Conservation (phyloP, 257 asterid species). For the Solanum verrucosum region DNA sequence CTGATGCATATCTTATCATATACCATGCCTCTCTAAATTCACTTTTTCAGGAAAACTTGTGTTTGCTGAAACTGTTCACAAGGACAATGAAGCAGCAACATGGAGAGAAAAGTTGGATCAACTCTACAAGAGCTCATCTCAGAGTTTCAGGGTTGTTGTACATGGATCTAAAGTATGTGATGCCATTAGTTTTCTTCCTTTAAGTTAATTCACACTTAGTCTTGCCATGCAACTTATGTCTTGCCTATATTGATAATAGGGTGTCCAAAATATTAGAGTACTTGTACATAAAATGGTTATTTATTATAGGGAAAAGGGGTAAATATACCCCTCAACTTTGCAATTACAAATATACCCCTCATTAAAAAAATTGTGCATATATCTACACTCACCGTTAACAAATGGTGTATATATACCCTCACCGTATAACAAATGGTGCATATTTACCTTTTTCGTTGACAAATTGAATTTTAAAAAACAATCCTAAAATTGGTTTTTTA, state of each 20-base stretch:
- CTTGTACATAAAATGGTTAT: neutral
- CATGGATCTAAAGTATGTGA: conserved; percentile 87
- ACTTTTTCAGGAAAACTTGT: conserved; percentile 75
- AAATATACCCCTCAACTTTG: neutral
- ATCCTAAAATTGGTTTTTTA: neutral
- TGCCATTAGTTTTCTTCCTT: conserved; percentile 11
- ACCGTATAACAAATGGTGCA: neutral
- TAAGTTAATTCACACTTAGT: neutral
- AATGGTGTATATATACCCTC: neutral
- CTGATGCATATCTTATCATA: conserved; percentile 4
- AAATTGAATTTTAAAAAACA: neutral
- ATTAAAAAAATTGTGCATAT: neutral
- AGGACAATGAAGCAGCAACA: conserved; percentile 98
- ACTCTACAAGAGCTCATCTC: conserved; percentile 96
- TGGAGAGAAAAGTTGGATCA: conserved; percentile 99
- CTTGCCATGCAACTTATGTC: neutral
- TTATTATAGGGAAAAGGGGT: neutral
- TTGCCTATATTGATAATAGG: neutral
- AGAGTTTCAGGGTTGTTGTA: conserved; percentile 92
- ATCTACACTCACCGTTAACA: neutral
- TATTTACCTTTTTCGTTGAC: neutral
- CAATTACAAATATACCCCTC: neutral
- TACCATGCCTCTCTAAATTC: conserved; percentile 4
- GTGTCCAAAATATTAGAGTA: neutral
- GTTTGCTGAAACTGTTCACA: conserved; percentile 92